Percentiles rank a stretch among this genome's conserved stretches.
Evolutionary conservation across 75 land plant genomes (phyloP).

Genomic region (Cupressus sempervirens): DNA sequence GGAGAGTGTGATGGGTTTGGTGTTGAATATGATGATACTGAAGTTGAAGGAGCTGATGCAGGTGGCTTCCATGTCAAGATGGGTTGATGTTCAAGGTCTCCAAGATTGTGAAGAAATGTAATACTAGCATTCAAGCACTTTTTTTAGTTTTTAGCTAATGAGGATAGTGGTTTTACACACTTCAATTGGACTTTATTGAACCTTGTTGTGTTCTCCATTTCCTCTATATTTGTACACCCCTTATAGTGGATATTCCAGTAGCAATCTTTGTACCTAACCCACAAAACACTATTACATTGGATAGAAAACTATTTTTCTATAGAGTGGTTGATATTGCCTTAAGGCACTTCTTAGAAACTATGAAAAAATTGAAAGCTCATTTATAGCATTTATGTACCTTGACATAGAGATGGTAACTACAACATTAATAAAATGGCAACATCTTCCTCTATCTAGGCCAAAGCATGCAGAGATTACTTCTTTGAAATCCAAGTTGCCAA

Average conservation of each 20-base stretch:
- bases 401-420: slow-evolving; percentile 60
- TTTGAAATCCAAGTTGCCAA: slow-evolving; percentile 57
- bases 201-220: slow-evolving; percentile 56
- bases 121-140: slow-evolving; percentile 58
- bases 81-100: no score
- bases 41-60: slow-evolving; percentile 7
- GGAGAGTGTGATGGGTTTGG: slow-evolving; percentile 7
- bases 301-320: slow-evolving; percentile 39
- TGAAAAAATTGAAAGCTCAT: slow-evolving; percentile 50
- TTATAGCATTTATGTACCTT: slow-evolving; percentile 49
- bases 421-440: slow-evolving; percentile 70
- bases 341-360: slow-evolving; percentile 41
- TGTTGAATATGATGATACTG: not conserved
- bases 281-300: slow-evolving; percentile 50
- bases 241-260: slow-evolving; percentile 52
- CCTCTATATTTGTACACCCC: slow-evolving; percentile 44
- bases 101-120: slow-evolving; percentile 41
- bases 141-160: slow-evolving; percentile 29
- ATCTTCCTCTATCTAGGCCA: slow-evolving; percentile 41
- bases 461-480: slow-evolving; percentile 46
- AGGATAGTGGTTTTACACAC: slow-evolving; percentile 38
- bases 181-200: slow-evolving; percentile 41
- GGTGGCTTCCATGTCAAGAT: not conserved
- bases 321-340: slow-evolving; percentile 39
- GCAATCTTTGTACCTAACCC: slow-evolving; percentile 60